Conservation (phyloP, 139 green algal genomes). For the Tetratostichococcus sp. region DNA sequence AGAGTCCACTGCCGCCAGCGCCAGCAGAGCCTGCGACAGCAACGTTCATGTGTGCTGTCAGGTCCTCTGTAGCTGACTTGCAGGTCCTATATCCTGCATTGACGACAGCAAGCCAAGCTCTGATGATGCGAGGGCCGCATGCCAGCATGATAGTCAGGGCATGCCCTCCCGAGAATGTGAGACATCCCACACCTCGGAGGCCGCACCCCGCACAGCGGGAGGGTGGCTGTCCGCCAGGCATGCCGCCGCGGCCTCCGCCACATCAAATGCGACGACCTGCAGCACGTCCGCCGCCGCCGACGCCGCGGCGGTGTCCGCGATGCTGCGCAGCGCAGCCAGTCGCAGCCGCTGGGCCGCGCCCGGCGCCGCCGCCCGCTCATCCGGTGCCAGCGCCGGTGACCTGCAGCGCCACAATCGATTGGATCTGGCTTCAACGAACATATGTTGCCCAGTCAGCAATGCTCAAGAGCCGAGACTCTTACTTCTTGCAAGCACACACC, state of each 20-base stretch:
- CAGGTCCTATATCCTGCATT: too few species aligned
- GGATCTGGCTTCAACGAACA: too few species aligned
- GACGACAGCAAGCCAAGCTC: too few species aligned
- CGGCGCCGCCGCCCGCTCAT: conserved; percentile 23
- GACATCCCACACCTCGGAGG: conserved; percentile 11
- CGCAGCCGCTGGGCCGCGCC: conserved; percentile 38
- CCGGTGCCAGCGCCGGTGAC: not conserved
- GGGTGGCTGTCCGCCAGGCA: conserved; percentile 34
- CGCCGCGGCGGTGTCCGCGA: conserved; percentile 23
- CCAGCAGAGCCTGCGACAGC: conserved; percentile 34
- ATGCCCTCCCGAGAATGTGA: too few species aligned
- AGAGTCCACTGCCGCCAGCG: conserved; percentile 45
- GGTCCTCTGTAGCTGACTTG: too few species aligned
- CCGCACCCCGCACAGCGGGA: conserved; percentile 33
- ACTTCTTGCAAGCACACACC: too few species aligned
- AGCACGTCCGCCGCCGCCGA: conserved; percentile 16
- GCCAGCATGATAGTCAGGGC: too few species aligned
- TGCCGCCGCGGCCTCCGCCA: conserved; percentile 28
- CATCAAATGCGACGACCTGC: conserved; percentile 10
- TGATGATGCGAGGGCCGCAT: too few species aligned
- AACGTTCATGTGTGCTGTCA: too few species aligned
- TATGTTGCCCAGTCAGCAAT: too few species aligned
- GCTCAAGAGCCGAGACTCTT: too few species aligned
- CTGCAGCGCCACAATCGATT: not conserved
- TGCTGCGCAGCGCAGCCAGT: conserved; percentile 36